Base-by-base conservation (phyloP, 345 rosid species). In the Viola odorata region DNA sequence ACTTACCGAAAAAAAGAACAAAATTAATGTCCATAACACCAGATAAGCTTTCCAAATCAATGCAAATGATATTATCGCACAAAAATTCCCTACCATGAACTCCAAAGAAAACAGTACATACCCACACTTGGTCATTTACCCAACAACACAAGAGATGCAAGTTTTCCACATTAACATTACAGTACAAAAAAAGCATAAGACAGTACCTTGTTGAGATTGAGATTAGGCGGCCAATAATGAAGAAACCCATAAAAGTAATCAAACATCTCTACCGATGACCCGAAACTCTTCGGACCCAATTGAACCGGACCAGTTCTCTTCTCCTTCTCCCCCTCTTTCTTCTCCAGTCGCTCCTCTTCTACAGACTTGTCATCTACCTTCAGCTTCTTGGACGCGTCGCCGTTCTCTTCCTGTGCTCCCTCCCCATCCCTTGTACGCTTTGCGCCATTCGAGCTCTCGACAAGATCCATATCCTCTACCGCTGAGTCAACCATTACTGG, bases 261-360 rank as follows among this genome's bases (percentile, higher is more conserved):
- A 61, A 84, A 84, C 91, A 91, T 84, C 80, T 84, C 83, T 41
- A 81, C 82, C 1, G 92, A 73, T 2, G 96, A 79, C 39, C 76
- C 84, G 45, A 91, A 89, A 74, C 74, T 84, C 81, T 91, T 91
- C 0, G 91, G 86, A n/a, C 98, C 96, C 66, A 91, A 56, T n/a
- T 58, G 78, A 8, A 79, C 83, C 50, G 60, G 74, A 68, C 12
- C 81, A 12, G 80, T 41, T 37, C 50, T 78, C 53, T 56, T 54
- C 53, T 65, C 72, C 50, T 58, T 64, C 64, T 76, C 65, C 49
- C 49, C 70, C 64, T 76, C 65, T 53, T 44, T 68, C 41, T 44
- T 52, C 67, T 66, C 64, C 53, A 61, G 8, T 36, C 63, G 56
- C 60, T 66, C 67, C 41, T 55, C 75, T 50, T 50, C 67, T 14